Conservation (phyloP, 2,329 filamentous ascomycete genomes). For the Colletotrichum sp. region DNA sequence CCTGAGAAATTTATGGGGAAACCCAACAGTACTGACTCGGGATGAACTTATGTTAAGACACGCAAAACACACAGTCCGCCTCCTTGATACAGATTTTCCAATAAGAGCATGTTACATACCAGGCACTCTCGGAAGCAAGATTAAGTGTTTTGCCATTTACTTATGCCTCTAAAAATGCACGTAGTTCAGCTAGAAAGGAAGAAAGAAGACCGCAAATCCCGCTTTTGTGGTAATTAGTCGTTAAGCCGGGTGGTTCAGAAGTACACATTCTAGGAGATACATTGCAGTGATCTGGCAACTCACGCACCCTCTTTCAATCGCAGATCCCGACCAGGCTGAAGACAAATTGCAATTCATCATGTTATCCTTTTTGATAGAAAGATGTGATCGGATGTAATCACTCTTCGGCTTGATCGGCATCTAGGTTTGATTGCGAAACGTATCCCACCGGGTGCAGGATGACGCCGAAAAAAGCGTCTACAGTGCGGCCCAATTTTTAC, state of each 20-base stretch:
- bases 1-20: fast-evolving
- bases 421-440: neutral
- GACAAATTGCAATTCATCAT: neutral
- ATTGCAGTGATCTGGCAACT: neutral
- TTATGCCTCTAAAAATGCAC: neutral
- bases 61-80: neutral
- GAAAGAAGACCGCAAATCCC: neutral
- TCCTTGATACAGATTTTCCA: neutral
- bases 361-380: neutral
- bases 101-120: neutral
- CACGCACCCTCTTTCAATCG: neutral
- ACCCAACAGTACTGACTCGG: neutral
- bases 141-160: neutral
- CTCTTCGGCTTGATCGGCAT: neutral
- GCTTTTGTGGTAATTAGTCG: neutral
- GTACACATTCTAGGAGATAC: fast-evolving
- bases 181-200: fast-evolving
- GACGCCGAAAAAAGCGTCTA: neutral
- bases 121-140: neutral
- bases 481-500: neutral
- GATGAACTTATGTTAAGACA: neutral
- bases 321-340: too few relatives aligned
- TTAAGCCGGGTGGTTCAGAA: fast-evolving
- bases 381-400: fast-evolving
- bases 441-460: neutral